phyloP scores from a whole-genome alignment of 192 early-diverging fungal genomes.

The Linnemannia hyalina region DNA sequence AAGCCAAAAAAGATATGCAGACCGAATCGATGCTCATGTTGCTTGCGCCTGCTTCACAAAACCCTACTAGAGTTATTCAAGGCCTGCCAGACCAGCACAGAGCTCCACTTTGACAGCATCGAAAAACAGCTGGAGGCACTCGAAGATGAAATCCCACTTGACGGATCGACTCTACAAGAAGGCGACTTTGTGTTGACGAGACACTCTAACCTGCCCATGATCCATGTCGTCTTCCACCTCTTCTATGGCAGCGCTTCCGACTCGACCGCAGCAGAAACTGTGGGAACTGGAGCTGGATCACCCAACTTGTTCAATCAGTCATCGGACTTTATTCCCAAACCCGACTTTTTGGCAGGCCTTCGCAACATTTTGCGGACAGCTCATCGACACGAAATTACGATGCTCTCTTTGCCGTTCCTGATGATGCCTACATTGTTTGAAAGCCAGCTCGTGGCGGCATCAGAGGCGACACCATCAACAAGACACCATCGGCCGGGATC shows the following conservation, averaged over 20 bases:
- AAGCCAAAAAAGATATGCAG: not conserved
- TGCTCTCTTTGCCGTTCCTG: constrained; percentile 75
- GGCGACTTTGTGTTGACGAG: constrained; percentile 82
- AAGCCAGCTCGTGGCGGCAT: constrained; percentile 15
- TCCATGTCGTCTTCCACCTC: constrained; percentile 83
- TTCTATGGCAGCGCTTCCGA: constrained; percentile 58
- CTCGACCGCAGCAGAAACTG: not conserved
- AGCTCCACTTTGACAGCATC: constrained; percentile 82
- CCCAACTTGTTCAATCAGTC: constrained; percentile 27
- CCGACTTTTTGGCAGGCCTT: constrained; percentile 67
- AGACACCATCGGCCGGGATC: constrained; percentile 19
- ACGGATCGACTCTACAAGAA: constrained; percentile 41
- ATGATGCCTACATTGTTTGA: constrained; percentile 65
- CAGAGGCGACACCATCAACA: not conserved
- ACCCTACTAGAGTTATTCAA: constrained; percentile 66
- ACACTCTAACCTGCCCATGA: constrained; percentile 81
- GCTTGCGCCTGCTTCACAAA: not conserved
- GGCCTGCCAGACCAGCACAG: constrained; percentile 74
- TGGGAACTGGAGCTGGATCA: not conserved
- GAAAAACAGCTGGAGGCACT: constrained; percentile 72
- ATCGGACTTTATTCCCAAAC: constrained; percentile 33
- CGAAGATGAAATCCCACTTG: constrained; percentile 61
- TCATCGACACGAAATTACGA: constrained; percentile 72
- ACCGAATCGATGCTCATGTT: not conserved
- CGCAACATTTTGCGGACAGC: constrained; percentile 72